These are phyloP conservation scores for Penicillium alfredii DNA, from an alignment of 495 filamentous ascomycete genomes.

Conservation along the genomic window DNA sequence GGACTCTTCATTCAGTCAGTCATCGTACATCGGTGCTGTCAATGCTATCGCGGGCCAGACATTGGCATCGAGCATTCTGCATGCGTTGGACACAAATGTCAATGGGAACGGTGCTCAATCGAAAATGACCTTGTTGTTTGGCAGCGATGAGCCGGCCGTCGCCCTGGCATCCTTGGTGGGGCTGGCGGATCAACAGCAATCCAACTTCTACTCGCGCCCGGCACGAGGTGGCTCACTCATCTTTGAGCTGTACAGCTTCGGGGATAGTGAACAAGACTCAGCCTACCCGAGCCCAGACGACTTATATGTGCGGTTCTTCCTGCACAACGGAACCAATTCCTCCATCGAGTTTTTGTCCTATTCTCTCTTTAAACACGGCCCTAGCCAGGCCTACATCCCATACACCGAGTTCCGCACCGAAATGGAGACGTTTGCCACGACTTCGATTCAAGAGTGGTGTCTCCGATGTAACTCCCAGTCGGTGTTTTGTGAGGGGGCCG, in stretches of 20 bases:
- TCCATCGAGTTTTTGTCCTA: constrained; percentile 45
- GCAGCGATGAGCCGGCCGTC: constrained; percentile 63
- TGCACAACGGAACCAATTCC: constrained; percentile 68
- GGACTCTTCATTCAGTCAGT: constrained; percentile 33
- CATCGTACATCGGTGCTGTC: constrained; percentile 32
- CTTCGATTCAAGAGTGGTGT: constrained; percentile 63
- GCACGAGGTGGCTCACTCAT: constrained; percentile 62
- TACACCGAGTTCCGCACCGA: constrained; percentile 57
- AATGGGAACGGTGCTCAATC: constrained; percentile 29
- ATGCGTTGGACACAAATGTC: constrained; percentile 50
- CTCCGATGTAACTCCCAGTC: constrained; percentile 55
- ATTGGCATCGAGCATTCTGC: constrained; percentile 54
- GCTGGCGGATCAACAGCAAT: constrained; percentile 43
- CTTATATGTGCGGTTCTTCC: constrained; percentile 68
- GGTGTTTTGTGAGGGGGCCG: constrained; percentile 50
- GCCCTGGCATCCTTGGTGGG: constrained; percentile 67
- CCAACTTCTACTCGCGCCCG: constrained; percentile 64
- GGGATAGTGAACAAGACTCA: constrained; percentile 29
- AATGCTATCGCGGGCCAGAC: constrained; percentile 60
- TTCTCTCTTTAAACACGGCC: constrained; percentile 59
- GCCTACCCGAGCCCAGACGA: constrained; percentile 49
- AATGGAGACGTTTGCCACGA: constrained; percentile 57
- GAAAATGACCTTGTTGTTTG: constrained; percentile 62
- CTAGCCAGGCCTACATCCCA: constrained; percentile 45
- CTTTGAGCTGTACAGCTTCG: constrained; percentile 69